Base-by-base conservation (phyloP, 345 rosid species). In the Salix caprea region DNA sequence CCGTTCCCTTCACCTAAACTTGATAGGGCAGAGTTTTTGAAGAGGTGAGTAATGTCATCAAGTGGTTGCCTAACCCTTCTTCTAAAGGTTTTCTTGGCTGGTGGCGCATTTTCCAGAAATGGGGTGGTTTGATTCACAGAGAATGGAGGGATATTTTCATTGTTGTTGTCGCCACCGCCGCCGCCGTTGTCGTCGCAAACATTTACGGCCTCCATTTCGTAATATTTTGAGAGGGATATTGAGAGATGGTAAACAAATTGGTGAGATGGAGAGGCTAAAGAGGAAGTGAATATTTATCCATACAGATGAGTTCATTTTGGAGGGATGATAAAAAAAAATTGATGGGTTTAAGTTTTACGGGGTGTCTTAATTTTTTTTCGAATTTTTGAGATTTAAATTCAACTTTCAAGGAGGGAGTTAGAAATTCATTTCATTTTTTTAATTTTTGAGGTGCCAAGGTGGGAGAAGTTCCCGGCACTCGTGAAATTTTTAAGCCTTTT, bases 1-100 rank as follows among this genome's bases (percentile, higher is more conserved):
- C 18, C 2, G 4, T 21, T 40, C 24, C 36, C 26, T n/a, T 21
- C 84, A 46, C 61, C 37, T 23, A 79, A 70, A 65, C 28, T 52
- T 11, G 37, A 24, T 34, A 46, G 79, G 67, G 61, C 34, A 23
- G 64, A 60, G 36, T 58, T 28, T 40, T 28, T 15, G 74, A 69
- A 56, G 32, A 72, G 77, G 39, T 65, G 44, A 0, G 85, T 68
- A 10, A 82, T 69, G 23, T 82, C 85, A 0, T 56, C 82, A 15
- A 82, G 80, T 21, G 85, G 82, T 65, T 2, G 23, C 61, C 82
- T 69, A 19, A 15, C 34, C 32, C 34, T 82, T 79, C 85, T 76
- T 24, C 37, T 76, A 3, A 76, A 76, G 11, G 21, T 44, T 76
- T 74, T 82, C 70, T 32, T 76, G n/a, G 36, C 34, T 32, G 77